phyloP scores from a whole-genome alignment of 768 basidiomycete species.

The Suillus decipiens region DNA sequence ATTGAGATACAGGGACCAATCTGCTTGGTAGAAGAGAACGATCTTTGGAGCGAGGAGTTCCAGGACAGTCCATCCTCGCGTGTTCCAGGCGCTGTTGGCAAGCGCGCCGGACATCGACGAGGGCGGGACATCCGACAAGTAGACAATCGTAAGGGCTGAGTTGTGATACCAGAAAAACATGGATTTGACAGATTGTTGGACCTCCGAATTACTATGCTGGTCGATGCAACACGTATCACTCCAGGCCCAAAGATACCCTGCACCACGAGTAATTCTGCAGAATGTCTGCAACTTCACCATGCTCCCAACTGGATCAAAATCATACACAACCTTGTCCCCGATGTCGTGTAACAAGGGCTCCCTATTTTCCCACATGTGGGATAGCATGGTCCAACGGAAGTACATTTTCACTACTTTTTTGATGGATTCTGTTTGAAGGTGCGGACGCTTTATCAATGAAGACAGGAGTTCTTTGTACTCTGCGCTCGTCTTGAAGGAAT shows the following conservation, averaged over 20 bases:
- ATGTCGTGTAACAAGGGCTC: constrained; percentile 8
- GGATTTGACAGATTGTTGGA: constrained; percentile 6
- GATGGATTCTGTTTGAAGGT: neutral
- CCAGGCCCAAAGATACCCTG: constrained; percentile 11
- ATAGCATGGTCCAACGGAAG: constrained; percentile 9
- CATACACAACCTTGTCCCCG: neutral
- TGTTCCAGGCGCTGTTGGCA: neutral
- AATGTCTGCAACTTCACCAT: constrained; percentile 8
- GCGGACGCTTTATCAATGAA: neutral
- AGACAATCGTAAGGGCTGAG: constrained; percentile 7
- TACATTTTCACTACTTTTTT: constrained; percentile 2
- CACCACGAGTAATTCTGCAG: neutral
- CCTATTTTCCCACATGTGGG: constrained; percentile 6
- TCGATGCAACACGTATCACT: constrained; percentile 18
- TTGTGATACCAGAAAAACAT: constrained; percentile 8
- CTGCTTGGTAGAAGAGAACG: constrained; percentile 1
- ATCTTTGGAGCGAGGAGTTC: constrained; percentile 3
- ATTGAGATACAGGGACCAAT: constrained; percentile 1
- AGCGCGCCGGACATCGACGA: neutral
- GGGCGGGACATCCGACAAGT: constrained; percentile 6
- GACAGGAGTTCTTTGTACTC: constrained; percentile 1
- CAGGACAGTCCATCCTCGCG: constrained; percentile 6
- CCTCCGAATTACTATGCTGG: constrained; percentile 13
- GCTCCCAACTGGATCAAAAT: neutral
- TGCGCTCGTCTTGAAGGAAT: neutral